Percentiles rank a stretch among this genome's conserved stretches.
Evolutionary conservation across 441 rosid genomes (phyloP).

Genomic region (Biscutella auriculata): DNA sequence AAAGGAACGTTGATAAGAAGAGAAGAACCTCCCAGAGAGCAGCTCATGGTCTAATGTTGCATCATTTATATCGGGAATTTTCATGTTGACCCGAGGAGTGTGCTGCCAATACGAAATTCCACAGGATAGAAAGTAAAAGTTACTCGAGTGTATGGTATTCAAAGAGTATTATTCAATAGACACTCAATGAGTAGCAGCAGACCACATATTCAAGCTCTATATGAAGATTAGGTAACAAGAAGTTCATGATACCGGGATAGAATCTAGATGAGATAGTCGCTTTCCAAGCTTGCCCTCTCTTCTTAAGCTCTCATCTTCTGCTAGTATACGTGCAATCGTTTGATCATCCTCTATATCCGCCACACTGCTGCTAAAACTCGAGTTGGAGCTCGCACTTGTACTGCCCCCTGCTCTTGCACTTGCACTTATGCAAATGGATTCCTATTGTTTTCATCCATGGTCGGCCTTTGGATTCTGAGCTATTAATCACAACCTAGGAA

Average conservation of each 20-base stretch:
- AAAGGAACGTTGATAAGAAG: constrained; percentile 5
- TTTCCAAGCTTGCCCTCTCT: constrained; percentile 50
- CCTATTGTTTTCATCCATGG: constrained; percentile 50
- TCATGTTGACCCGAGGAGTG: constrained; percentile 72
- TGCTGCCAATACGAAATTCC: constrained; percentile 47
- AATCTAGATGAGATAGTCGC: constrained; percentile 79
- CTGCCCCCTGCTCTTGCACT: constrained; percentile 18
- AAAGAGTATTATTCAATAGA: neutral
- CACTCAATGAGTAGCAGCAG: neutral
- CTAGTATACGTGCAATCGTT: constrained; percentile 64
- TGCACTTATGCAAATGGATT: constrained; percentile 26
- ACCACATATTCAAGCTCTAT: neutral
- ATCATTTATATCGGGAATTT: constrained; percentile 72
- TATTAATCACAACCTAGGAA: constrained; percentile 17
- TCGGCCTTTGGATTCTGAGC: constrained; percentile 7
- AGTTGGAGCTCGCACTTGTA: constrained; percentile 67
- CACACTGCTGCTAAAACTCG: constrained; percentile 65
- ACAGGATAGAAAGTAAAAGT: neutral
- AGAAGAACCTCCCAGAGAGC: constrained; percentile 69
- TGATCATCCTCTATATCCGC: constrained; percentile 80
- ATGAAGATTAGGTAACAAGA: constrained; percentile 4
- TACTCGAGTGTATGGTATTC: neutral
- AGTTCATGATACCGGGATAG: constrained; percentile 53
- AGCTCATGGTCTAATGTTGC: constrained; percentile 83
- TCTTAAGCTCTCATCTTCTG: constrained; percentile 45